These are phyloP conservation scores for Meripilus lineatus DNA, from an alignment of 1,284 basidiomycete species.

Conservation along the genomic window DNA sequence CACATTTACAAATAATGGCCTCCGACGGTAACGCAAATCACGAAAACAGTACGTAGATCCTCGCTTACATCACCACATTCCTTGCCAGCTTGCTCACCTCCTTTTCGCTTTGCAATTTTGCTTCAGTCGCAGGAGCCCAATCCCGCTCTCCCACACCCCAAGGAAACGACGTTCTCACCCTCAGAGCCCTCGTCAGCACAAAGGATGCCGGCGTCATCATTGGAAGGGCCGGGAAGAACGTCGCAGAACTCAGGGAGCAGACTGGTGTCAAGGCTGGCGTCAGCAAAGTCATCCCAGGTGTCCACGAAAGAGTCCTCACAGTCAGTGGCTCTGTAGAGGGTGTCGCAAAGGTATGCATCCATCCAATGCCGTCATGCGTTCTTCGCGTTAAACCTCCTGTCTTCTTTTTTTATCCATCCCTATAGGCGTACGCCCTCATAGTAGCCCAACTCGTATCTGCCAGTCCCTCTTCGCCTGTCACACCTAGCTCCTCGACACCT, in stretches of 20 bases:
- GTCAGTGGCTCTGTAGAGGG: conserved; percentile 89
- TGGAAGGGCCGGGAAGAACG: conserved; percentile 94
- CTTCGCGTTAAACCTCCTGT: no score
- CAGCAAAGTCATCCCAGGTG: conserved; percentile 95
- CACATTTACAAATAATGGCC: conserved; percentile 45
- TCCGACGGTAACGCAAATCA: conserved; percentile 51
- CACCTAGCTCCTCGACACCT: conserved; percentile 54
- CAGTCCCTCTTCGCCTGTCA: conserved; percentile 62
- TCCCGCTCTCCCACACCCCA: conserved; percentile 66
- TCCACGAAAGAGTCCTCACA: conserved; percentile 95
- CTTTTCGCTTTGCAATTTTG: conserved; percentile 9
- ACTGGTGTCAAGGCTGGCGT: conserved; percentile 98
- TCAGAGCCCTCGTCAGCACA: conserved; percentile 90
- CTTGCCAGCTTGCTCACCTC: conserved; percentile 6
- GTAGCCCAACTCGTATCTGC: conserved; percentile 85
- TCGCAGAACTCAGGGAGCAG: conserved; percentile 91
- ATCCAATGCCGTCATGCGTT: conserved; percentile 5
- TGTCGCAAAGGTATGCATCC: conserved; percentile 75
- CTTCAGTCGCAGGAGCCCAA: conserved; percentile 38
- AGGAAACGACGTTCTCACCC: conserved; percentile 70
- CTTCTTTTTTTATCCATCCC: conserved; percentile 10
- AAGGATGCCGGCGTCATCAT: conserved; percentile 98
- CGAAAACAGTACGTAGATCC: conserved; percentile 40
- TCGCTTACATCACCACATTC: conserved; percentile 9
- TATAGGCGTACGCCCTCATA: conserved; percentile 91